Base-by-base conservation (phyloP, 305 asterid species). In the Solanum aculeatissimum region DNA sequence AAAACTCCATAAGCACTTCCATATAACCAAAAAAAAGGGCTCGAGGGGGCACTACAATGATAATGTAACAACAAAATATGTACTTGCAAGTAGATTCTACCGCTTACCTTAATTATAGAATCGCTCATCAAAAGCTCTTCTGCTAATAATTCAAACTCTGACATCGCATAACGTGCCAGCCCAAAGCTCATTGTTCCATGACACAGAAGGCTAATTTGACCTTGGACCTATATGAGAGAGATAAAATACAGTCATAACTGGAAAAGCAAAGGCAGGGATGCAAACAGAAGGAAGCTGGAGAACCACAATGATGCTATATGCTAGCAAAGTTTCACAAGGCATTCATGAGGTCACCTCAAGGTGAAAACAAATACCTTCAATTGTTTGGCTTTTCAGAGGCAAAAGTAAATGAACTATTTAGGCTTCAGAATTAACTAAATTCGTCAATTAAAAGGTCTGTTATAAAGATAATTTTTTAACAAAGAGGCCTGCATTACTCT, bases 61-160 rank as follows among this genome's bases (percentile, higher is more conserved):
- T 7, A 12, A 69, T 4, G 13, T 45, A 45, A 74, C 40, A 12
- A 42, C 55, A 74, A 74, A 43, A 4, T 74, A 55, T 45, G 58
- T 4, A 45, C 7, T 23, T 23, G 40, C 23, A 74, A 45, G 57
- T 29, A 85, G 62, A 35, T 43, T 75, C 11, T 19, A 42, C 27
- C 13, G 83, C 94, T 87, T 91, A 94, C 99, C 95, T 93, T 91
- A 71, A 97, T 91, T 74, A 88, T 85, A 79, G 99, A 97, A 89
- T 97, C 98, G 83, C 99, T 94, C 99, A 95, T 97, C 87, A 97
- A 91, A 77, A 97, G 92, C 92, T 97, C 99, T 89, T 97, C 99
- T 72, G 99, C 98, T 91, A 93, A 88, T 77, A 97, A 86, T 88
- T 97, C 99, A 89, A 97, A 97, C 88, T 94, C 99, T 47, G 99